Evolutionary conservation across 768 basidiomycete genomes (phyloP), one percentile per base, ranked within the genome.

Genomic region (Leccinum longicurvipes): DNA sequence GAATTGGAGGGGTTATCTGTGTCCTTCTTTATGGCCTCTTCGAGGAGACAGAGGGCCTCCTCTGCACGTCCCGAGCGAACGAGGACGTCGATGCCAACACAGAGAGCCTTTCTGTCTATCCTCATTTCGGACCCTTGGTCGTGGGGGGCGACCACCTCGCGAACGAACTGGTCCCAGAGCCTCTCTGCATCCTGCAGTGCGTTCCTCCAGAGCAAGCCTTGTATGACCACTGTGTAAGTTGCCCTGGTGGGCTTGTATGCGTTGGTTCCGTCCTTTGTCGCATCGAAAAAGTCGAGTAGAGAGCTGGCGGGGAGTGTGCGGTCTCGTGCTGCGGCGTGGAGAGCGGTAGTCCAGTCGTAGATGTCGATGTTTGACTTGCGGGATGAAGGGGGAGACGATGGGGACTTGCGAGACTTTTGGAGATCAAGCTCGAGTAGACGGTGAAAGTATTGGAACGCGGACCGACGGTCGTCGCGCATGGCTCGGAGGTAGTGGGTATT

Each of bases 221-320:
- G 77, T 39, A 88, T 74, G 55, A 84, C 68, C 27, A 82, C 69
- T 19, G 82, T 84, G 61, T 84, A 79, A 0, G 83, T 77, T 0
- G 72, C 77, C 12, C 76, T 69, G 3, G 75, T 80, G 0, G 79
- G 77, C 25, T 67, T 70, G 23, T 79, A 69, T 19, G 64, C 52
- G 47, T 42, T 60, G n/a, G 66, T 65, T 32, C 57, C 59, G 15
- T 63, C 57, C 3, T 63, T 65, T 5, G 71, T 62, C n/a, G 69
- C 67, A 19, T 72, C 57, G 59, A 79, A 80, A 25, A 78, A 63
- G 0, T 63, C 55, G 25, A 81, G 59, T 17, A 84, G 71, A 10
- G 57, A 61, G 31, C 62, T 45, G 2, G 73, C 59, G 19, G 73
- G 60, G 31, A 73, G 70, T 0, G 54, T 31, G 4, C 55, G 63